Conservation (phyloP, 225 moss, liverwort and hornwort genomes). For the Thuidium tamariscinum region DNA sequence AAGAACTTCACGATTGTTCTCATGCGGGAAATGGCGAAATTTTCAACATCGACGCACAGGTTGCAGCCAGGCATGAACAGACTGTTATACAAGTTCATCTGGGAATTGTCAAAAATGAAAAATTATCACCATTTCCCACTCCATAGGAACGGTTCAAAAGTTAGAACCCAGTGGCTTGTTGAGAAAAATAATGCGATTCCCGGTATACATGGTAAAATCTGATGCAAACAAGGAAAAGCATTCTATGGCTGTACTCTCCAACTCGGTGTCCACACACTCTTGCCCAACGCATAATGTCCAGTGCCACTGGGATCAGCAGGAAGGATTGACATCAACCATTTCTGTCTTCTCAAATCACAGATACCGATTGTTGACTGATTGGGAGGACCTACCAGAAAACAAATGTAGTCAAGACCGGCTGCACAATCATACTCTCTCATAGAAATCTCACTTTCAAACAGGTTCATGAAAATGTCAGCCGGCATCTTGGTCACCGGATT, state of each 20-base stretch:
- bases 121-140: background rate
- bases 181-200: background rate
- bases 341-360: conserved; percentile 27
- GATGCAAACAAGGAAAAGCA: background rate
- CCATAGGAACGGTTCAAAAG: background rate
- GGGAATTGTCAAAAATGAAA: background rate
- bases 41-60: background rate
- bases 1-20: background rate
- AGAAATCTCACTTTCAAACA: conserved; percentile 27
- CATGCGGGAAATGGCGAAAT: background rate
- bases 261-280: conserved; percentile 29
- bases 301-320: conserved; percentile 10
- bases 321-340: conserved; percentile 40
- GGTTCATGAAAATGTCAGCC: conserved; percentile 21
- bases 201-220: background rate
- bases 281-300: conserved; percentile 18
- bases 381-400: conserved; percentile 31
- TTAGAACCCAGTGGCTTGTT: too few relatives aligned
- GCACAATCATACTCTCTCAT: conserved; percentile 35
- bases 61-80: background rate
- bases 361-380: conserved; percentile 33
- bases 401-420: conserved; percentile 17
- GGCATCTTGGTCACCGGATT: conserved; percentile 41
- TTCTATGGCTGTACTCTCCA: conserved; percentile 3
- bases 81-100: background rate